Base-by-base conservation (phyloP, 345 rosid genomes). In the Streptanthus diversifolius region DNA sequence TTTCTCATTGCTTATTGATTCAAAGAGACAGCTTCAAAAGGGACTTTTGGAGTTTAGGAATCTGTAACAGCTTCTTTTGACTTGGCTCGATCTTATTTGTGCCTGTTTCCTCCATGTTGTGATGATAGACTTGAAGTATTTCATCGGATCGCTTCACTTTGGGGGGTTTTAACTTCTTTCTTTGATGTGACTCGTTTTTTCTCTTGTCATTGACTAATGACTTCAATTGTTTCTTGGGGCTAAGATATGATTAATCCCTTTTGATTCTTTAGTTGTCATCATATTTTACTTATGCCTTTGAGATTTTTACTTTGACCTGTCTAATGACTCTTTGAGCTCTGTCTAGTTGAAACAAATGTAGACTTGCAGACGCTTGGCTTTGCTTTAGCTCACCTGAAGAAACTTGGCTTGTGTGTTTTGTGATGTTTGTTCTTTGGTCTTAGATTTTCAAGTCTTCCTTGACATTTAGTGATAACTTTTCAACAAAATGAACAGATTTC, bases 11-110 rank as follows among this genome's bases (percentile, higher is more conserved):
- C 40, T 36, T 44, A 33, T 39, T 29, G 41, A 58, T 37, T 56
- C 32, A 18, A 29, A 10, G n/a, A 14, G 15, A 27, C 3, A 35
- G 33, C 43, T 64, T 56, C 24, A n/a, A n/a, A n/a, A n/a, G n/a
- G n/a, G n/a, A n/a, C n/a, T n/a, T n/a, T n/a, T n/a, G n/a, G n/a
- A n/a, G 63, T 33, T 63, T n/a, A 10, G 17, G 18, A 13, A 18
- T 57, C 33, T 66, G 53, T 47, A 40, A 19, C 54, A 39, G 68
- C 4, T 74, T 54, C 24, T n/a, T 72, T 5, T 41, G 35, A 72
- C 11, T 25, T 17, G 63, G 21, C 24, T 62, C 22, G 36, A 11
- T 70, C 24, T 51, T 39, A 12, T 11, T 37, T 60, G 75, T 2
- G n/a, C 13, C 6, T 61, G 32, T 71, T 48, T 39, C 21, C 17